Evolutionary conservation across 148 eudicot species (phyloP), one percentile per base, ranked within the genome.

Genomic region (Mesembryanthemum crystallinum): DNA sequence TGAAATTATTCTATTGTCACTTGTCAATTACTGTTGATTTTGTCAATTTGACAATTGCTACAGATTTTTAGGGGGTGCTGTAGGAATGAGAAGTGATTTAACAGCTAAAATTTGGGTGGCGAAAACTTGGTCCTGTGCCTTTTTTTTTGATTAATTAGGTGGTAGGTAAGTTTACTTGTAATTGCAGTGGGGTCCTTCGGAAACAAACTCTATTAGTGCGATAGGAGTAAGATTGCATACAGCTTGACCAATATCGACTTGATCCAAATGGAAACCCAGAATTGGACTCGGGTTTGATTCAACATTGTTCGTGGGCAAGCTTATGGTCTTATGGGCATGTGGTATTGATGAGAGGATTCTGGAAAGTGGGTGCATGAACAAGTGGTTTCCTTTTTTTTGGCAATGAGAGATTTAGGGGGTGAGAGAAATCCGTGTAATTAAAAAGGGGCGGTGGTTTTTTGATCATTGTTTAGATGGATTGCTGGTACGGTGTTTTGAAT

Each of bases 401-500:
- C 55, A 12, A 3, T 9, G 62, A 24, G 33, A 32, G 72, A 52
- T 63, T 42, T 39, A 12, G 79, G 68, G 59, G 13, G 25, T 43
- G 33, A 27, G 10, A 27, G 47, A 1, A 67, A 30, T 69, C 61
- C 58, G 74, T 30, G 32, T 69, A 13, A 27, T 42, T 2, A n/a
- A 32, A 71, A 24, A 12, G 37, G 32, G 76, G 17, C 55, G 64
- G 60, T 73, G 28, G n/a, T 42, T 64, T 13, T 6, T 20, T 8
- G 59, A 67, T 66, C 47, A 55, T 10, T 79, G 59, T 67, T 68
- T 68, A 51, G 73, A 43, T 79, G 68, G 24, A 72, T 72, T 45
- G 9, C 14, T 55, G 76, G 37, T 35, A 35, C 45, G 61, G 28
- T 67, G 55, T 59, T 73, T 15, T 32, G 43, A 33, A 33, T 42